Conservation (phyloP, 1,284 basidiomycete species). For the Takashimella koratensis region DNA sequence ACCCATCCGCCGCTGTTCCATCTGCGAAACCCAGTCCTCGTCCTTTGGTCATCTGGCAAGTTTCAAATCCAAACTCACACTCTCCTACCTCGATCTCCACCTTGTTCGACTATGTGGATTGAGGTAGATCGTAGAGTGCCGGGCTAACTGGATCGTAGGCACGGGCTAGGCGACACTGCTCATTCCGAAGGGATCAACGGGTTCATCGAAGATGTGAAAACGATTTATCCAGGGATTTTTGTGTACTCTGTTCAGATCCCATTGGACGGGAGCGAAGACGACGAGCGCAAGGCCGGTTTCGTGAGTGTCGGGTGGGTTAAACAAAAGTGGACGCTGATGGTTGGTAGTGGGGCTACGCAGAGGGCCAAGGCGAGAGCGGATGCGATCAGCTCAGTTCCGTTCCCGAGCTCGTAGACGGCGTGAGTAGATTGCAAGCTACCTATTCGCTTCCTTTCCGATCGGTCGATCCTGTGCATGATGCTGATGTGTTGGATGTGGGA, state of each 20-base stretch:
- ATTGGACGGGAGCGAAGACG: constrained; percentile 55
- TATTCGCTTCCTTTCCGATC: neutral
- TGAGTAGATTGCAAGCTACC: constrained; percentile 14
- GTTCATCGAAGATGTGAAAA: constrained; percentile 64
- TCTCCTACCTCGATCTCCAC: too few species aligned
- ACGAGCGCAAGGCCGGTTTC: constrained; percentile 74
- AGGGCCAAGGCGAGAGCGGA: constrained; percentile 27
- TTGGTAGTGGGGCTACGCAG: constrained; percentile 39
- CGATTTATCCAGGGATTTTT: constrained; percentile 76
- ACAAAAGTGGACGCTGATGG: too few species aligned
- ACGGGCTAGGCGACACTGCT: constrained; percentile 73
- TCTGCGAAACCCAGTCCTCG: neutral
- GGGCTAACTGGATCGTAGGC: too few species aligned
- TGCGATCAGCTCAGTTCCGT: constrained; percentile 62
- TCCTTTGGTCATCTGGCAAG: constrained; percentile 67
- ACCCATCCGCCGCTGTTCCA: too few species aligned
- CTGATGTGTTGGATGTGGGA: too few species aligned
- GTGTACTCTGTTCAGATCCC: constrained; percentile 77
- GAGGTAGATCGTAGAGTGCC: too few species aligned
- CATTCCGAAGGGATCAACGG: constrained; percentile 53
- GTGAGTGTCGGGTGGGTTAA: constrained; percentile 54
- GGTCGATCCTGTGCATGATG: too few species aligned
- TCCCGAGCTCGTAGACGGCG: constrained; percentile 64
- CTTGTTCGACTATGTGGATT: too few species aligned
- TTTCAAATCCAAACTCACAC: too few species aligned